phyloP scores from a whole-genome alignment of 208 protist genomes.

The Wallacemonas sp. region DNA sequence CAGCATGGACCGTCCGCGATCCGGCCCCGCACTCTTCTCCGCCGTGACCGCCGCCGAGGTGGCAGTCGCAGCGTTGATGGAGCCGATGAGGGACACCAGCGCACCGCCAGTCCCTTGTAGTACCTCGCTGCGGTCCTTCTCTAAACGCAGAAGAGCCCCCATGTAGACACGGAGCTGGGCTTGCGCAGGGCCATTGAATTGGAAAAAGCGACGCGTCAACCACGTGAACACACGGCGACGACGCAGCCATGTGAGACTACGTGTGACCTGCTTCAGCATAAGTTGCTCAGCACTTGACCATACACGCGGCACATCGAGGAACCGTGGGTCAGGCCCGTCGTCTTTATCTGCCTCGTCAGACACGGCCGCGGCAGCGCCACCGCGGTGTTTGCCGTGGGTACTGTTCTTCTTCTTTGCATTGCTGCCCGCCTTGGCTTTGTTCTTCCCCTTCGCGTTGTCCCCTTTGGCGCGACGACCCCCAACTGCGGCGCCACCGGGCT shows the following conservation, averaged over 20 bases:
- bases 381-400: conserved; percentile 4
- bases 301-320: conserved; percentile 27
- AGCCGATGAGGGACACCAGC: conserved; percentile 1
- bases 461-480: no score
- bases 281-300: conserved; percentile 65
- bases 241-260: conserved; percentile 56
- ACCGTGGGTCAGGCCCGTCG: neutral
- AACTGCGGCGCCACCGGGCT: neutral
- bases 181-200: conserved; percentile 60
- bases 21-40: conserved; percentile 16
- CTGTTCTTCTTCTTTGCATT: conserved; percentile 1
- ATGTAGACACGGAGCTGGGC: conserved; percentile 64
- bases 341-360: conserved; percentile 16
- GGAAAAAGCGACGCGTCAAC: conserved; percentile 55
- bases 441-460: conserved; percentile 12
- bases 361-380: neutral
- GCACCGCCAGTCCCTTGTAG: neutral
- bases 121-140: conserved; percentile 14
- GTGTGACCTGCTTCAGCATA: conserved; percentile 74
- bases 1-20: neutral
- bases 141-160: conserved; percentile 35
- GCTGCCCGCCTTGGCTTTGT: neutral
- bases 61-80: neutral
- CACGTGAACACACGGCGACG: conserved; percentile 47
- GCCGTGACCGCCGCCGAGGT: conserved; percentile 20